These are phyloP conservation scores for Stephania japonica DNA, from an alignment of 164 flowering plant genomes.

Conservation along the genomic window DNA sequence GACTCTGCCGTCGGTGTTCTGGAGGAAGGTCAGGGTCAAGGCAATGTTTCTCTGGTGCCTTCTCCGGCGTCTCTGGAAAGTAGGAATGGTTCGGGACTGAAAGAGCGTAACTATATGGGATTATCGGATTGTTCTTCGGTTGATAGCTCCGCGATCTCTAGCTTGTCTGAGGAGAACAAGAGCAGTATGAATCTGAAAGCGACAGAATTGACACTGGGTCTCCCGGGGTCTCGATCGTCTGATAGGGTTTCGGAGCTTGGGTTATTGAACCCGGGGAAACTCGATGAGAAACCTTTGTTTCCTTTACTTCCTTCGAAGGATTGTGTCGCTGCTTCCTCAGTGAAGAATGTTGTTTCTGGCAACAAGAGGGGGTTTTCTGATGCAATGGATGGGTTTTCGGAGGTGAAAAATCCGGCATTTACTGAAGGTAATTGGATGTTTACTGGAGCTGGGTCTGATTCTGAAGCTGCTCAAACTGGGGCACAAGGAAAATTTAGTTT, in stretches of 20 bases:
- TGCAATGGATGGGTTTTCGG: slow-evolving; percentile 57
- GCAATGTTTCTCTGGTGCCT: slow-evolving; percentile 36
- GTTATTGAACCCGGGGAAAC: slow-evolving; percentile 35
- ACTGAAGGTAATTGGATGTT: slow-evolving; percentile 63
- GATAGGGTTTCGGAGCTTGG: slow-evolving; percentile 47
- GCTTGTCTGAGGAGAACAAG: slow-evolving; percentile 41
- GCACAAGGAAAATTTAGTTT: slow-evolving; percentile 42
- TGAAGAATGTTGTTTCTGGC: slow-evolving; percentile 52
- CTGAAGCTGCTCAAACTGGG: slow-evolving; percentile 30
- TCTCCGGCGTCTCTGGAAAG: slow-evolving; percentile 43
- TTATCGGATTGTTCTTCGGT: slow-evolving; percentile 78
- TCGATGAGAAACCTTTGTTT: slow-evolving; percentile 78
- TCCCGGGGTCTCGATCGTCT: slow-evolving; percentile 89
- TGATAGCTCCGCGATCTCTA: slow-evolving; percentile 60
- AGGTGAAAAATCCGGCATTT: slow-evolving; percentile 31
- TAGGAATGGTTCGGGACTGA: slow-evolving; percentile 35
- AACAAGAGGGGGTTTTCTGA: slow-evolving; percentile 91
- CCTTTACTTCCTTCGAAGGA: slow-evolving; percentile 68
- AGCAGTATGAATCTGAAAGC: slow-evolving; percentile 63
- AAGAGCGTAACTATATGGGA: slow-evolving; percentile 76
- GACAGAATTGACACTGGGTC: slow-evolving; percentile 90
- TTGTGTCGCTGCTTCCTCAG: slow-evolving; percentile 34
- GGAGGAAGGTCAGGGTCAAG: slow-evolving; percentile 43
- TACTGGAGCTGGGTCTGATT: slow-evolving; percentile 28
- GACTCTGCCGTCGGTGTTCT: slow-evolving; percentile 43